Conservation (phyloP, 2,329 filamentous ascomycete genomes). For the Penicillium sclerotiorum region DNA sequence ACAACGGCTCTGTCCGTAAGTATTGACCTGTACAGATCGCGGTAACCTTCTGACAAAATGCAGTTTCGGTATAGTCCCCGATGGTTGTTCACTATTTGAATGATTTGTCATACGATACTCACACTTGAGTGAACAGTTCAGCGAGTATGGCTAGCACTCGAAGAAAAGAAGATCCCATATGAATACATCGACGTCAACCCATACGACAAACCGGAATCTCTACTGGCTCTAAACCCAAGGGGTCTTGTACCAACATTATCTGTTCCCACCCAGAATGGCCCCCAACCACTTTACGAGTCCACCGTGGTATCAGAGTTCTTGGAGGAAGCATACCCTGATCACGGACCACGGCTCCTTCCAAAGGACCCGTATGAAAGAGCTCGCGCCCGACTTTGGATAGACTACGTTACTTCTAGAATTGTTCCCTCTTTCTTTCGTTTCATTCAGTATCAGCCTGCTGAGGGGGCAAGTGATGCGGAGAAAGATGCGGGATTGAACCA, state of each 20-base stretch:
- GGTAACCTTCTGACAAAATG: background rate
- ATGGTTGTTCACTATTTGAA: too few species aligned
- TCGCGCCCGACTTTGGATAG: slow-evolving; percentile 70
- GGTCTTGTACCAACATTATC: slow-evolving; percentile 73
- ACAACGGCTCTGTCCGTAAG: slow-evolving; percentile 70
- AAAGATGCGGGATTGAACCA: slow-evolving; percentile 47
- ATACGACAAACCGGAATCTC: slow-evolving; percentile 69
- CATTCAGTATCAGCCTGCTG: slow-evolving; percentile 49
- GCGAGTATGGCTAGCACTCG: slow-evolving; percentile 70
- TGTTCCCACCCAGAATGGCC: slow-evolving; percentile 23
- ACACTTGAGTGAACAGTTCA: too few species aligned
- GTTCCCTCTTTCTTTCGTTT: slow-evolving; percentile 70
- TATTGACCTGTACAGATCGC: slow-evolving; percentile 13
- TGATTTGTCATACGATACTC: too few species aligned
- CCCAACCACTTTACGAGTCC: slow-evolving; percentile 71
- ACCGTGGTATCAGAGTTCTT: slow-evolving; percentile 74
- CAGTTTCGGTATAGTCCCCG: slow-evolving; percentile 43
- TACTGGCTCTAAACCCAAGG: slow-evolving; percentile 72
- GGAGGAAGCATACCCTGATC: slow-evolving; percentile 66
- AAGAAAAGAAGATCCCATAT: slow-evolving; percentile 73
- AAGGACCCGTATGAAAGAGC: slow-evolving; percentile 66
- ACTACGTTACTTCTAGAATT: slow-evolving; percentile 68
- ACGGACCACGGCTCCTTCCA: slow-evolving; percentile 59
- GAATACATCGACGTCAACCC: slow-evolving; percentile 80
- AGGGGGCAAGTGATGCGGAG: slow-evolving; percentile 37